These are phyloP conservation scores for Podaxis rugospora DNA, from an alignment of 768 basidiomycete genomes.

Conservation along the genomic window DNA sequence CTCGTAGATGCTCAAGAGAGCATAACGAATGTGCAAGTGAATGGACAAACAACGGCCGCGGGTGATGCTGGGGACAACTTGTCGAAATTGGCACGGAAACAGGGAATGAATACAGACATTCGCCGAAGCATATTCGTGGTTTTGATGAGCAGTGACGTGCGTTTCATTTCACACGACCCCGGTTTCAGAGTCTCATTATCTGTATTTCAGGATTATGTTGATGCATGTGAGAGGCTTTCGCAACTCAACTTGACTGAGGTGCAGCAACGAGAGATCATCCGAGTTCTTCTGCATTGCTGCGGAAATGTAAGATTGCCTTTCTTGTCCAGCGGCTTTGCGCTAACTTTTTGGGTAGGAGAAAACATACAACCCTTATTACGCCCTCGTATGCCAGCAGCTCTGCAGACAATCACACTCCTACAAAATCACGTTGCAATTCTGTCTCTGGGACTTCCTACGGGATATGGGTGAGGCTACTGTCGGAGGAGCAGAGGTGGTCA, in stretches of 20 bases:
- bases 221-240: slow-evolving; percentile 87
- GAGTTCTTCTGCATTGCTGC: slow-evolving; percentile 89
- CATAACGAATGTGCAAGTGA: slow-evolving; percentile 15
- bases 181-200: background rate
- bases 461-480: slow-evolving; percentile 82
- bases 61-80: slow-evolving; percentile 38
- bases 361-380: slow-evolving; percentile 92
- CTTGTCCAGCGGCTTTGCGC: background rate
- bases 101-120: slow-evolving; percentile 99
- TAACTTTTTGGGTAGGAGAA: slow-evolving; percentile 57
- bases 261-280: slow-evolving; percentile 93
- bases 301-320: slow-evolving; percentile 59
- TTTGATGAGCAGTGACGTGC: slow-evolving; percentile 92
- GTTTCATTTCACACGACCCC: slow-evolving; percentile 19
- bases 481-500: slow-evolving; percentile 75
- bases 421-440: slow-evolving; percentile 91
- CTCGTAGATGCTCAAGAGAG: slow-evolving; percentile 62
- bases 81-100: slow-evolving; percentile 79
- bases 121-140: slow-evolving; percentile 88
- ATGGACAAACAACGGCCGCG: slow-evolving; percentile 20
- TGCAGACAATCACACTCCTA: slow-evolving; percentile 76
- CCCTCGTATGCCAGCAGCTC: slow-evolving; percentile 82
- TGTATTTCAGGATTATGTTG: slow-evolving; percentile 78
- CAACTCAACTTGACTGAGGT: slow-evolving; percentile 81
- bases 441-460: slow-evolving; percentile 94